Base-by-base conservation (phyloP, 768 basidiomycete genomes). In the Lentinula guzmanii region DNA sequence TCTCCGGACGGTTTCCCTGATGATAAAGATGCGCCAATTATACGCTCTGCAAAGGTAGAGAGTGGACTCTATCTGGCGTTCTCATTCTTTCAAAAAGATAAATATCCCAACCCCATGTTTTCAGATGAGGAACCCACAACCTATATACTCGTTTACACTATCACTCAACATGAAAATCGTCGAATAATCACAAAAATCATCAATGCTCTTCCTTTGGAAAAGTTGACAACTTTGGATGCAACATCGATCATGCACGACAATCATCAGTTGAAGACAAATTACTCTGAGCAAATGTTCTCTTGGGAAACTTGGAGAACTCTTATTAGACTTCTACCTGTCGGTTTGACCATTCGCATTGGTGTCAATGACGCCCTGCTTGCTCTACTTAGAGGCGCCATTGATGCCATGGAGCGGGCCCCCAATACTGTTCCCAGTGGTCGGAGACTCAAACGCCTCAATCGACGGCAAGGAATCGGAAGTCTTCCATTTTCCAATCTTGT, bases 311-410 rank as follows among this genome's bases (percentile, higher is more conserved):
- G 58, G 58, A 45, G 58, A 24, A 59, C 42, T 3, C 46, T 59
- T 18, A 11, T 59, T 18, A 50, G 43, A 15, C 58, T 59, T 8
- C 28, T 59, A 15, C 45, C 46, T 21, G 8, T n/a, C 15, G 18
- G 39, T 16, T 8, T 59, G 4, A 59, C 58, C 34, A 59, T 59
- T 28, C 42, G 46, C 18, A 59, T 59, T 33, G 58, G 58, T 10
- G 48, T 59, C 28, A 59, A 59, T 50, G 18, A 59, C 18, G 58
- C 10, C 4, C 31, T 51, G 45, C 43, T 31, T 34, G 33, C 43
- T 39, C 3, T 50, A 3, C 46, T 59, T 2, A 8, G 21, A n/a
- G 58, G 58, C 13, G 33, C 18, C 43, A 41, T 59, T 33, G 58
- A 31, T n/a, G 58, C 46, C 15, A 46, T 59, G 46, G 15, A 18